phyloP scores from a whole-genome alignment of 306 rosid species.

The Pueraria montana region DNA sequence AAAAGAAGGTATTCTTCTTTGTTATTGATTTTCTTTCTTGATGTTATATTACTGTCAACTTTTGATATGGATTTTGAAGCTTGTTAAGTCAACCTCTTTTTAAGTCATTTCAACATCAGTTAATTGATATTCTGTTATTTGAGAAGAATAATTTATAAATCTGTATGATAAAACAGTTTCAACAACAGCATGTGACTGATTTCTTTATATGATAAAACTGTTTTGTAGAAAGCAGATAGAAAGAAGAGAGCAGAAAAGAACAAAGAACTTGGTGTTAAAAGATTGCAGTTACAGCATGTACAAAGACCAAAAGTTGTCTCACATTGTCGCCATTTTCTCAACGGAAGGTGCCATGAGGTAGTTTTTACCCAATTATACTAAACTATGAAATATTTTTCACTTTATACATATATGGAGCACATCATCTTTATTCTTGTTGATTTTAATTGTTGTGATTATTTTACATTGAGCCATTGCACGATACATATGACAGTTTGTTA shows the following conservation, averaged over 20 bases:
- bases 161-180: constrained; percentile 24
- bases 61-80: constrained; percentile 15
- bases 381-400: neutral
- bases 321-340: constrained; percentile 76
- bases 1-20: constrained; percentile 64
- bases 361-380: constrained; percentile 36
- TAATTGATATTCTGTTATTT: constrained; percentile 35
- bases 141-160: constrained; percentile 2
- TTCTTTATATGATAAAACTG: constrained; percentile 35
- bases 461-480: constrained; percentile 1
- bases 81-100: constrained; percentile 1
- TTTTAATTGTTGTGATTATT: constrained; percentile 6
- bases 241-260: constrained; percentile 74
- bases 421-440: neutral
- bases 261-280: constrained; percentile 80
- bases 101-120: constrained; percentile 3
- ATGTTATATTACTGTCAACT: constrained; percentile 21
- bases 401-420: constrained; percentile 20
- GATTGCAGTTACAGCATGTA: constrained; percentile 66
- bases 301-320: constrained; percentile 61
- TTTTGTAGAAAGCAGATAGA: constrained; percentile 61
- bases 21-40: constrained; percentile 32
- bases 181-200: constrained; percentile 33
- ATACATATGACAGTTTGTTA: neutral
- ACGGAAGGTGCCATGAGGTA: constrained; percentile 87